Percentiles rank a stretch among this genome's conserved stretches.
Conservation (phyloP, 805 yeast species). For the Myxozyma lipomycoides region DNA sequence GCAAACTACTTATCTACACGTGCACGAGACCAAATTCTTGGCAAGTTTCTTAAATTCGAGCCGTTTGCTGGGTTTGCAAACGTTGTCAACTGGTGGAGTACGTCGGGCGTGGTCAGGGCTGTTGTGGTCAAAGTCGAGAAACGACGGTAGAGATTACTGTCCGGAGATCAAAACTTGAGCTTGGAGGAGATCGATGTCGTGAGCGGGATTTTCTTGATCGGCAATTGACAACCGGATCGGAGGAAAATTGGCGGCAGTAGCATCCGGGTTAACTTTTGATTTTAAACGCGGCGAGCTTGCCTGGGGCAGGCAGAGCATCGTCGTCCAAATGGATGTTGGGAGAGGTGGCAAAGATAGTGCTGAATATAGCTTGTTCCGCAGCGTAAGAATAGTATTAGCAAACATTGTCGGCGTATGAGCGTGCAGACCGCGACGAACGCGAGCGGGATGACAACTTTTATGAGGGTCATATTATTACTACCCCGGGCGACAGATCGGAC, state of each 20-base stretch:
- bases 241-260: background rate
- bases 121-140: slow-evolving; percentile 1
- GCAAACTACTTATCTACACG: slow-evolving; percentile 10
- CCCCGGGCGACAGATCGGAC: background rate
- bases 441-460: background rate
- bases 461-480: background rate
- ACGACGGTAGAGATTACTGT: no score
- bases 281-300: background rate
- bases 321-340: background rate
- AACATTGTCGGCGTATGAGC: background rate
- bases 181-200: background rate
- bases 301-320: background rate
- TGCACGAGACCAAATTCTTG: slow-evolving; percentile 1
- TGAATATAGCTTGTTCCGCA: background rate
- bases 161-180: background rate
- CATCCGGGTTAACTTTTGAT: background rate
- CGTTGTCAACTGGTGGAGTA: slow-evolving; percentile 21
- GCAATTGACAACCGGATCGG: background rate
- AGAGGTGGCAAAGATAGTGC: background rate
- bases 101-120: slow-evolving; percentile 8
- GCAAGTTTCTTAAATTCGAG: slow-evolving; percentile 10
- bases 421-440: background rate
- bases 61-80: slow-evolving; percentile 10
- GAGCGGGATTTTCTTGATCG: background rate
- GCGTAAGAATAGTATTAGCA: background rate